Evolutionary conservation across 2,329 filamentous ascomycete species (phyloP), one percentile per base, ranked within the genome.

Genomic region (Monilinia polystroma): DNA sequence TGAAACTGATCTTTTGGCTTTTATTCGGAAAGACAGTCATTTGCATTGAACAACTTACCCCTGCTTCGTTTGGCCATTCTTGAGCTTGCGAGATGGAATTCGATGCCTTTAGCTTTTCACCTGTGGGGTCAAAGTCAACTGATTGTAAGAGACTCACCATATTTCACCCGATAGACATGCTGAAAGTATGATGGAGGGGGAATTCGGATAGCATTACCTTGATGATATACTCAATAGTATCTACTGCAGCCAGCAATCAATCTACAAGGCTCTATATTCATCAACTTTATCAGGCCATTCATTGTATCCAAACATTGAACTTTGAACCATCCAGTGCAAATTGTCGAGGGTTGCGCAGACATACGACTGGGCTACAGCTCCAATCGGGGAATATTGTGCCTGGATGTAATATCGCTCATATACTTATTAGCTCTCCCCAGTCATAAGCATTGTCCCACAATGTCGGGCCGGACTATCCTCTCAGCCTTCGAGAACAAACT

Each of bases 31-130:
- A 49, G 32, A 35, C n/a, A 18, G 14, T 5, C 2, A 18, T 45
- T 43, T 23, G n/a, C 7, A n/a, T n/a, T 49, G 45, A n/a, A 49
- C 2, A n/a, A 49, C 20, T 35, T 16, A 64, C 29, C 3, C 60
- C 49, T 18, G 49, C 60, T 26, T 64, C 60, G 20, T 64, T 64
- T 53, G 29, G 49, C 60, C 49, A 55, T 52, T 63, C n/a, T 35
- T 51, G 45, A 23, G 41, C 32, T 35, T 35, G 32, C 32, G 32
- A 35, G 6, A 35, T 35, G 5, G 32, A 35, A 35, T 35, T 35
- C 7, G 32, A 2, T 29, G 23, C 14, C 26, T 32, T 63, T 57
- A 10, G 26, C 10, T 20, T 32, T 32, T 29, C 6, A 10, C 12
- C 29, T 55, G 23, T 16, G 23, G 20, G n/a, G 18, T 49, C 45